Base-by-base conservation (phyloP, 2,329 filamentous ascomycete genomes). In the Paecilomyces fulvus region DNA sequence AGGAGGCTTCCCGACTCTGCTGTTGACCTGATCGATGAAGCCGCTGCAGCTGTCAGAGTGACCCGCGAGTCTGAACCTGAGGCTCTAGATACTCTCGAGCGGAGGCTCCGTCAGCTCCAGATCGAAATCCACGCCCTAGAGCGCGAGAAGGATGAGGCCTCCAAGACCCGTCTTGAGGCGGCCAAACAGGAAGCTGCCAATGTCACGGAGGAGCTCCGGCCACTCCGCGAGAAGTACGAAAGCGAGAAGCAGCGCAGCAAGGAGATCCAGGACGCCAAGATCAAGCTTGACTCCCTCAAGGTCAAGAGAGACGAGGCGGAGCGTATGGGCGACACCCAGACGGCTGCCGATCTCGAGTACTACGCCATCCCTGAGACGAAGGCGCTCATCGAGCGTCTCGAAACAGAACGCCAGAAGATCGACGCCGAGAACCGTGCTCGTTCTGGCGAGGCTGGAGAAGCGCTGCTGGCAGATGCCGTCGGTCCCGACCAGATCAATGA, bases 401-500 rank as follows among this genome's bases (percentile, higher is more conserved):
- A 99, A 75, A 79, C 79, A 53, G 87, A 92, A 60, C 92, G 95
- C 73, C 83, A 83, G 14, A 83, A 82, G 51, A 88, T 89, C 2
- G 94, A 97, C 70, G 87, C 85, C 9, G 82, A 86, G 60, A 77
- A 80, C 55, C 78, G 75, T 54, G 73, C 75, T 48, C 75, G 76
- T 30, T 73, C 77, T 28, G 89, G 88, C 33, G 74, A 79, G 3
- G 83, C 83, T 55, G 83, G 85, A 54, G 83, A 83, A 56, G 70
- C 89, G 23, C 86, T 97, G 72, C 83, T 97, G 55, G 95, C 92
- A 2, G 94, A 99, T 70, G 83, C 94, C 51, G 94, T 99, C 62
- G 94, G 94, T 5, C 91, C 92, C 10, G 94, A 99, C 62, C 92
- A 99, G 73, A 99, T 99, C 80, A 97, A 99, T 71, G 92, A 97